Base-by-base conservation (phyloP, 768 basidiomycete species). In the Mycena capillaripes region DNA sequence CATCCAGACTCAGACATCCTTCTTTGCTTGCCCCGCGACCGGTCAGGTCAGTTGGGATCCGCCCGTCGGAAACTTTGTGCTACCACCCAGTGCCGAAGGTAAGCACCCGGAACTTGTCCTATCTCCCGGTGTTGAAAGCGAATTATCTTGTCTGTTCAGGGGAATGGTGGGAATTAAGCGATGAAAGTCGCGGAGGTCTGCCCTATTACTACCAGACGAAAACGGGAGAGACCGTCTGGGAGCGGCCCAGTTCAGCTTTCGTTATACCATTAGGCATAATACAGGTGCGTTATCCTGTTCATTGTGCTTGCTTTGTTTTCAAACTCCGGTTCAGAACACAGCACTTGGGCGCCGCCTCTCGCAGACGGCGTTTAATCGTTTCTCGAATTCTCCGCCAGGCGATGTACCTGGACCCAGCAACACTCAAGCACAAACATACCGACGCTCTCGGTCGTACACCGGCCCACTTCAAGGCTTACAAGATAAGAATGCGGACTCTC, bases 151-250 rank as follows among this genome's bases (percentile, higher is more conserved):
- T n/a, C n/a, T n/a, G n/a, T n/a, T n/a, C 48, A n/a, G n/a, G n/a
- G n/a, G 96, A 97, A 80, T 98, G 97, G 96, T 98, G 97, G 97
- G 97, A 98, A 81, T 88, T 98, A 70, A 86, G 86, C 53, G 97
- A 98, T 79, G 93, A 95, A 42, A 89, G 91, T 53, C 48, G 64
- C 9, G 73, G 73, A 53, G 95, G 95, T 34, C 85, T 96, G 66
- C 91, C 94, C 4, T 98, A 98, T 80, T 98, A 96, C 82, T 97
- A 97, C 82, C 96, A 97, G 77, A 98, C 96, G 12, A 93, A 95
- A 81, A 92, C 95, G 1, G 92, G 93, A 1, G 93, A 95, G 76
- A 97, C 97, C 1, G 93, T 95, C 40, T 98, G 97, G 97, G 95
- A 95, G 69, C 89, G 93, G n/a, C 97, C 97, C 17, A 82, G 87